phyloP scores from a whole-genome alignment of 495 filamentous ascomycete genomes.

The Monascus purpureus region DNA sequence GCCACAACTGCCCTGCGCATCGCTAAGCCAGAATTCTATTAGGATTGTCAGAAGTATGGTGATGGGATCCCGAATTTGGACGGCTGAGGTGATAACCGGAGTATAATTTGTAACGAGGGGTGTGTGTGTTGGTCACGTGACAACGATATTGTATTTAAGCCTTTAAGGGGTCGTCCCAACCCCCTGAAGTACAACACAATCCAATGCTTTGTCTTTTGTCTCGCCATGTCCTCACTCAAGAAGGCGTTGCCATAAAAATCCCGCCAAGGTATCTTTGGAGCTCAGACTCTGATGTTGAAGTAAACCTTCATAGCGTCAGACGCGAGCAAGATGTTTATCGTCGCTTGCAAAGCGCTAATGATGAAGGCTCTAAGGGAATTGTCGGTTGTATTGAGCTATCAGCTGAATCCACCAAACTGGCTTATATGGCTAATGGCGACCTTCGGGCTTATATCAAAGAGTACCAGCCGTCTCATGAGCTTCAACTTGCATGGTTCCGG shows the following conservation, averaged over 20 bases:
- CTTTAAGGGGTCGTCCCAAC: too few relatives aligned
- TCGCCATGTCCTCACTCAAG: constrained; percentile 11
- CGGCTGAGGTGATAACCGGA: too few relatives aligned
- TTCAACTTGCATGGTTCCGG: constrained; percentile 4
- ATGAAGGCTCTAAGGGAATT: constrained; percentile 4
- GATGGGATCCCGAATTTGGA: too few relatives aligned
- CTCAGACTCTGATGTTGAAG: constrained; percentile 8
- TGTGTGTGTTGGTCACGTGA: too few relatives aligned
- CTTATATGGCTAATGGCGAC: constrained; percentile 4
- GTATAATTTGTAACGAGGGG: too few relatives aligned
- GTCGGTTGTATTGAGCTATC: constrained; percentile 2
- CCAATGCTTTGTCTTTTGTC: too few relatives aligned
- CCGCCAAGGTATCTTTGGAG: constrained; percentile 11
- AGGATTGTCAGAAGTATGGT: too few relatives aligned
- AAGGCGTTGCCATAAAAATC: constrained; percentile 10
- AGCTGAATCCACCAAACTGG: constrained; percentile 1
- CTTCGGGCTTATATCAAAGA: constrained; percentile 2
- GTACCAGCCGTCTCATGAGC: neutral
- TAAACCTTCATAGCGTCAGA: constrained; percentile 8
- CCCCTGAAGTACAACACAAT: too few relatives aligned
- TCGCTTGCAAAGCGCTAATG: too few relatives aligned
- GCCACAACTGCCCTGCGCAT: constrained; percentile 3
- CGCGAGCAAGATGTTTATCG: constrained; percentile 16
- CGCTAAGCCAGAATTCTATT: too few relatives aligned
- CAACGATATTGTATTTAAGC: too few relatives aligned